Evolutionary conservation across 2,329 filamentous ascomycete genomes (phyloP).

Genomic region (Aspergillus ochraceus): DNA sequence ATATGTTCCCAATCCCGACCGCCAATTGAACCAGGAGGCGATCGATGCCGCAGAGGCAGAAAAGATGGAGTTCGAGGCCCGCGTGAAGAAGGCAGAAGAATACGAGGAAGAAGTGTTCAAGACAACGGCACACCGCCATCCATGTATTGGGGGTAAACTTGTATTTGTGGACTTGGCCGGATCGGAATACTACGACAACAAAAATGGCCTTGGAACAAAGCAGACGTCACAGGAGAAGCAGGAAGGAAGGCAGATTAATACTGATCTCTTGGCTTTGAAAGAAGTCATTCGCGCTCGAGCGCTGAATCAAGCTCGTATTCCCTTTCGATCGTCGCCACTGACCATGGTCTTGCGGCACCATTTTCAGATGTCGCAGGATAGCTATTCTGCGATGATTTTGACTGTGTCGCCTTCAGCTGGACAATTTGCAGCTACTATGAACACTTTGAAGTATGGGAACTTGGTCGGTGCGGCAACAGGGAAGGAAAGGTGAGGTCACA

Average conservation of each 20-base stretch:
- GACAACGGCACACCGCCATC: slow-evolving; percentile 13
- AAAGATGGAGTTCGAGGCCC: slow-evolving; percentile 37
- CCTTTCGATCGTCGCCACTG: slow-evolving; percentile 44
- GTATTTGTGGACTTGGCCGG: slow-evolving; percentile 51
- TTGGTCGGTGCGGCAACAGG: slow-evolving; percentile 35
- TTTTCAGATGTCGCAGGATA: slow-evolving; percentile 27
- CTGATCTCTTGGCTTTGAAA: slow-evolving; percentile 47
- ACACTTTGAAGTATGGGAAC: slow-evolving; percentile 47
- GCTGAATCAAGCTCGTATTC: slow-evolving; percentile 35
- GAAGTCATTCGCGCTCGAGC: slow-evolving; percentile 49
- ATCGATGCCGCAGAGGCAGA: slow-evolving; percentile 43
- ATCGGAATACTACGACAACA: slow-evolving; percentile 41
- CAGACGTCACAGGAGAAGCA: slow-evolving; percentile 42
- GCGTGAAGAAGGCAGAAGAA: slow-evolving; percentile 37
- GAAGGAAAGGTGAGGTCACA: neutral
- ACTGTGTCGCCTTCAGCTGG: slow-evolving; percentile 40
- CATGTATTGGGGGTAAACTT: slow-evolving; percentile 43
- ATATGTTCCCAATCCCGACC: slow-evolving; percentile 37
- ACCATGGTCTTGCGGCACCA: slow-evolving; percentile 47
- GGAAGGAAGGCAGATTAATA: slow-evolving; percentile 48
- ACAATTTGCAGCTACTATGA: slow-evolving; percentile 43
- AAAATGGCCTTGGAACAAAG: slow-evolving; percentile 17
- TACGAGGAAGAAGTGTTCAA: slow-evolving; percentile 26
- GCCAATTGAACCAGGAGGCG: slow-evolving; percentile 35
- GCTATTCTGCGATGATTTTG: slow-evolving; percentile 39